Evolutionary conservation across 768 basidiomycete species (phyloP).

Genomic region (Trametes cinnabarina): DNA sequence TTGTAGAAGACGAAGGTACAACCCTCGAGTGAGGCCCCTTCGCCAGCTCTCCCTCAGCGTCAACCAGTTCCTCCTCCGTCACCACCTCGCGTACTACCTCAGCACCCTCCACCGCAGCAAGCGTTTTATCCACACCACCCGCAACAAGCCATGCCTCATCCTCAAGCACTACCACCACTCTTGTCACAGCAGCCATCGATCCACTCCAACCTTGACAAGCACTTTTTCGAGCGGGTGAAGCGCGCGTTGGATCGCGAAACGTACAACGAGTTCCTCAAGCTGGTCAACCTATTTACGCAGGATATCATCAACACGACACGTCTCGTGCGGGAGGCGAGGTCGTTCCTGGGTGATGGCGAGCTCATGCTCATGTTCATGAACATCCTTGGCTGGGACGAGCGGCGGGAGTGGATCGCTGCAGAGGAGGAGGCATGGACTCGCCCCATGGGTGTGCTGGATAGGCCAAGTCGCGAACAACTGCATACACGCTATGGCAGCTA

Average conservation of each 20-base stretch:
- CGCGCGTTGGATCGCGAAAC: slow-evolving; percentile 69
- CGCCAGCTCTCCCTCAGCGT: slow-evolving; percentile 28
- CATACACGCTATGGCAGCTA: slow-evolving; percentile 86
- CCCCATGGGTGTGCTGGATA: slow-evolving; percentile 29
- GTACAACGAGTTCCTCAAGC: slow-evolving; percentile 92
- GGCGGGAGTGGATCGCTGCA: slow-evolving; percentile 37
- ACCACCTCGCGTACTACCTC: slow-evolving; percentile 25
- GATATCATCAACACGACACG: slow-evolving; percentile 87
- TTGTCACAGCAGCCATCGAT: slow-evolving; percentile 17
- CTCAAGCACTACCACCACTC: slow-evolving; percentile 15
- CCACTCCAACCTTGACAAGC: slow-evolving; percentile 51
- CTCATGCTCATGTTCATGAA: slow-evolving; percentile 79
- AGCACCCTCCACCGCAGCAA: slow-evolving; percentile 7
- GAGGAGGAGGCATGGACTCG: slow-evolving; percentile 32
- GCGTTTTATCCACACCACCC: slow-evolving; percentile 19
- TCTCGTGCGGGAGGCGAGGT: slow-evolving; percentile 75
- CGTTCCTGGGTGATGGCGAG: slow-evolving; percentile 74
- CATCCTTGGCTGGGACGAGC: slow-evolving; percentile 87
- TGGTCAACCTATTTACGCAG: slow-evolving; percentile 93
- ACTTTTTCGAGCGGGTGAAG: slow-evolving; percentile 92
- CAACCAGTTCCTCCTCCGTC: slow-evolving; percentile 28
- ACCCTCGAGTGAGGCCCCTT: slow-evolving; percentile 28
- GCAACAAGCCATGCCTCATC: slow-evolving; percentile 4
- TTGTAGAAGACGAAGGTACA: slow-evolving; percentile 27
- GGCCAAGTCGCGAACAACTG: slow-evolving; percentile 61